Conservation (phyloP, 2,329 filamentous ascomycete genomes). For the Harringtonia lauricola region DNA sequence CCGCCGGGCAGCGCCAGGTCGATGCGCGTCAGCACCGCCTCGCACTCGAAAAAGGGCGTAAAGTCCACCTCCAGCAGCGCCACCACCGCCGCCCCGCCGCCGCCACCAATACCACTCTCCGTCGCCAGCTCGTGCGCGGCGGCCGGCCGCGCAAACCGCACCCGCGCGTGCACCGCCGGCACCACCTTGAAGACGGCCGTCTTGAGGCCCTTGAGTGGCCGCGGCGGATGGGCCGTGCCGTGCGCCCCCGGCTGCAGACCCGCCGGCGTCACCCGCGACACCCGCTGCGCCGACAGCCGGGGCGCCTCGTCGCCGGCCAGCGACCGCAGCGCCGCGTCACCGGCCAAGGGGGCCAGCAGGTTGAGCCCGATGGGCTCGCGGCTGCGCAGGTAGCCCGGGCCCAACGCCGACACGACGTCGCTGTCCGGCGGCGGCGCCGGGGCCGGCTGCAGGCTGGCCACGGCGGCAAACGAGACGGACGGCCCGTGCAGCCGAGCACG, state of each 20-base stretch:
- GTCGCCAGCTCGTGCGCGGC: slow-evolving; percentile 23
- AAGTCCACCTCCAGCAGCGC: slow-evolving; percentile 66
- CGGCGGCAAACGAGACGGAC: slow-evolving; percentile 52
- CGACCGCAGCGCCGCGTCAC: slow-evolving; percentile 47
- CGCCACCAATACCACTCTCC: too few species aligned
- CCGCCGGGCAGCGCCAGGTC: slow-evolving; percentile 40
- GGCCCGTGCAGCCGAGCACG: slow-evolving; percentile 56
- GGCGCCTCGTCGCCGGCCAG: slow-evolving; percentile 42
- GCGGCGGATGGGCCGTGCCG: slow-evolving; percentile 21
- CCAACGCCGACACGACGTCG: neutral
- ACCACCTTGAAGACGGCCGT: slow-evolving; percentile 52
- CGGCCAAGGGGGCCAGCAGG: slow-evolving; percentile 62
- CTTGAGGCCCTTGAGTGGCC: slow-evolving; percentile 44
- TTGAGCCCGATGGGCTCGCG: slow-evolving; percentile 61
- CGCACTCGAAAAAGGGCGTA: slow-evolving; percentile 57
- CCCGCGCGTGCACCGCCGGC: slow-evolving; percentile 60
- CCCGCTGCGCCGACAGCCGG: slow-evolving; percentile 59
- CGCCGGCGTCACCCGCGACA: slow-evolving; percentile 60
- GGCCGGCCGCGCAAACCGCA: slow-evolving; percentile 58
- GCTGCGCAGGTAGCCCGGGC: slow-evolving; percentile 54
- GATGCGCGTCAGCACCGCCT: slow-evolving; percentile 50
- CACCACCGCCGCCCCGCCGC: slow-evolving; percentile 47
- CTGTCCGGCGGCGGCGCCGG: slow-evolving; percentile 32
- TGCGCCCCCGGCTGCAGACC: slow-evolving; percentile 46
- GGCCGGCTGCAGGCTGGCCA: slow-evolving; percentile 46